Conservation (phyloP, 2,329 filamentous ascomycete species). For the Fusarium equiseti region DNA sequence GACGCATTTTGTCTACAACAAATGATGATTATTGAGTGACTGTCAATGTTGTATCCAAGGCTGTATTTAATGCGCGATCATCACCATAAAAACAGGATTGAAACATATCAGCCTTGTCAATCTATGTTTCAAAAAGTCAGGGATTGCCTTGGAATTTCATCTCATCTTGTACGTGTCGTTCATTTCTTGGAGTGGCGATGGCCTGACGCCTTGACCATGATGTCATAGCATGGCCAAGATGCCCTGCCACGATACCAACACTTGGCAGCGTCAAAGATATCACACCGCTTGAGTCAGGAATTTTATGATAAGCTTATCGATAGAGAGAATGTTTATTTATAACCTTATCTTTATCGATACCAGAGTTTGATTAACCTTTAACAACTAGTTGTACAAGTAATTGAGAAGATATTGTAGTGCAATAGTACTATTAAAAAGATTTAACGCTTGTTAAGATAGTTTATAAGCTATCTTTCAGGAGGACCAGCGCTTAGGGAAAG, state of each 20-base stretch:
- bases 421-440: too few relatives aligned
- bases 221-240: slow-evolving; percentile 27
- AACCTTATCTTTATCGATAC: neutral
- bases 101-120: slow-evolving; percentile 13
- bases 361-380: too few relatives aligned
- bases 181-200: slow-evolving; percentile 27
- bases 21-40: neutral
- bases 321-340: neutral
- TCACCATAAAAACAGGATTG: slow-evolving; percentile 19
- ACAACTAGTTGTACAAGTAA: too few relatives aligned
- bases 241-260: slow-evolving; percentile 22
- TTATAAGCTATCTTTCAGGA: too few relatives aligned
- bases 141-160: slow-evolving; percentile 27
- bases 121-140: slow-evolving; percentile 27
- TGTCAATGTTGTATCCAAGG: neutral
- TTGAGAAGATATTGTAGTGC: too few relatives aligned
- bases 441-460: too few relatives aligned
- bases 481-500: too few relatives aligned
- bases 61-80: neutral
- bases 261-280: slow-evolving; percentile 24
- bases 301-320: neutral
- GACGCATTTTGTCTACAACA: slow-evolving; percentile 20
- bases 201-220: slow-evolving; percentile 17
- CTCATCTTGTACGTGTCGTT: slow-evolving; percentile 20
- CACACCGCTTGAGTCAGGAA: neutral